Base-by-base conservation (phyloP, 345 rosid genomes). In the Fremontodendron californicum region DNA sequence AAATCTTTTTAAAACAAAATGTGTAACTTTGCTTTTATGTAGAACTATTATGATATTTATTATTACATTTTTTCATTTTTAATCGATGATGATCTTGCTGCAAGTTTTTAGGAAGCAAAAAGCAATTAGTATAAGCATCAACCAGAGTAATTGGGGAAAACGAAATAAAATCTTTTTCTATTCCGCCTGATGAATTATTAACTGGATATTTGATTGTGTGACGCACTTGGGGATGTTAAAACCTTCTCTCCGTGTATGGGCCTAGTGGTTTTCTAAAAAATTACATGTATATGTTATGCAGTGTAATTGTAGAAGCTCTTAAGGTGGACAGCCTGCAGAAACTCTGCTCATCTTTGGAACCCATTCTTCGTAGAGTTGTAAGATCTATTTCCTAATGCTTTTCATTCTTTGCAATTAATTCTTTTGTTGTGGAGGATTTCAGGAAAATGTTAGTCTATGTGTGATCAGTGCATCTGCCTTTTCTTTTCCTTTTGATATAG, bases 321-420 rank as follows among this genome's bases (percentile, higher is more conserved):
- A 96, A 93, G 90, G 90, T 93, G 80, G 98, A 93, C 78, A 93
- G 97, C 85, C 82, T 96, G 79, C 99, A 96, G 87, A 96, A 89
- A 91, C 89, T 96, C 77, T 96, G 97, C 87, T 96, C 99, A 19
- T 96, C 99, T 72, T 77, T 96, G 87, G 99, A 96, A 81, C 99
- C 99, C 46, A 85, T 96, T 75, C 98, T 96, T 68, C 99, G 99
- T 55, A 87, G 97, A 87, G 99, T 96, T 79, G 99, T 96, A 96
- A 90, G 95, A 37, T 25, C 76, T 79, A 31, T 66, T 55, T 21
- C 39, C 66, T 55, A 23, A 5, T 40, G 33, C 9, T 74, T 37
- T 42, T 23, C 27, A 27, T 58, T 74, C 55, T 57, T 42, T 74
- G 51, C 52, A 25, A 43, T 74, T 40, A 43, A 2, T 27, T 76